Evolutionary conservation across 257 asterid genomes (phyloP), one percentile per base, ranked within the genome.

Genomic region (Ilex aquifolium): DNA sequence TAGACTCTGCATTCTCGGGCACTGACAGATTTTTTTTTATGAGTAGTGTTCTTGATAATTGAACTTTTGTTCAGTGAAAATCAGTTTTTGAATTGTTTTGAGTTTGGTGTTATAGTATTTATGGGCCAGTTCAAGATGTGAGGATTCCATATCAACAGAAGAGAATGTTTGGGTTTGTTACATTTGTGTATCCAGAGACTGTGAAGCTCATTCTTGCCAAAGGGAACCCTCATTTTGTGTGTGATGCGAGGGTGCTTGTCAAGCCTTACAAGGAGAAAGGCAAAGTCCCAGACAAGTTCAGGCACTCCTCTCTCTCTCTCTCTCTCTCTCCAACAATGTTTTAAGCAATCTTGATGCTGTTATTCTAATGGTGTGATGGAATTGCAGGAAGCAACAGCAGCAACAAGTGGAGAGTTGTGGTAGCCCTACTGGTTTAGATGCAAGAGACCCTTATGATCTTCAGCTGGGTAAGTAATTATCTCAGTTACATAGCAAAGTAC

Each of bases 81-180:
- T 36, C 8, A 8, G 42, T 36, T 36, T 4, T 8, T 36, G 42
- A 36, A 36, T 36, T 36, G 42, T 36, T 64, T n/a, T 36, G 42
- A 39, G 15, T 49, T 67, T 59, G 52, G 48, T 62, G n/a, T 31
- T 46, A 32, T 13, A 36, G 93, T 60, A 82, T 67, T 63, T 85
- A 74, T 32, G 93, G 93, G 65, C 93, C 93, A 2, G 89, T 82
- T 60, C 87, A 85, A 76, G 89, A 85, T 76, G 89, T 85, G 62
- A 78, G 93, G 66, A 85, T 85, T 21, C 93, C 93, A 2, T 85
- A 85, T 62, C 93, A 85, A 78, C 93, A 80, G 77, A 82, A 85
- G 78, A 62, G 93, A 68, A 85, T 85, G 93, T 85, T 85, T 53
- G 93, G 93, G 0, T 85, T 85, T 40, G 93, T 85, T 4, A 85